Evolutionary conservation across 2,329 filamentous ascomycete genomes (phyloP), one percentile per base, ranked within the genome.

Genomic region (Monosporascus sp.): DNA sequence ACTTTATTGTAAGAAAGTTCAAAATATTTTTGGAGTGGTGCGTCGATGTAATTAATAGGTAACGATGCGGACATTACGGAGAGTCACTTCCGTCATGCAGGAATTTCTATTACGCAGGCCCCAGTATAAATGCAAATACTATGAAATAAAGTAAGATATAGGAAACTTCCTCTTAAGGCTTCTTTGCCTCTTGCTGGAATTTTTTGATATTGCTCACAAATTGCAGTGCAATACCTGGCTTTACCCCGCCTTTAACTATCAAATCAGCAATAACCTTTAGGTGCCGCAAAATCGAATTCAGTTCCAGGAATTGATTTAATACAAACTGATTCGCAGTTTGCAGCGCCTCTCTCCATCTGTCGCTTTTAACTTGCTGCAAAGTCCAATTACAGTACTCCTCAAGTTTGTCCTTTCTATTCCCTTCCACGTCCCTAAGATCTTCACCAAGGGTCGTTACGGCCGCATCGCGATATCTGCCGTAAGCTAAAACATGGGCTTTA

Each of bases 11-110:
- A 52, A 9, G 50, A 22, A 8, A 52, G 44, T 52, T 52, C 35
- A 37, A 52, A n/a, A 48, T 52, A n/a, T 52, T 48, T 25, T 52
- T 52, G 31, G 35, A 52, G 31, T 52, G 43, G 44, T 52, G 50
- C 35, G 43, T 52, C 18, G 43, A 52, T 35, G 41, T n/a, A n/a
- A n/a, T n/a, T 52, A 7, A 41, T 52, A 25, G 50, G 43, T 41
- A 20, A 52, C 38, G 7, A 48, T 20, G 20, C 25, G 31, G n/a
- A 17, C 27, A 48, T 48, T 27, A 7, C 46, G 27, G 14, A 35
- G 5, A 48, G 27, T 48, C 25, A 48, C 25, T 48, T 48, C 25
- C 46, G 46, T 48, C 25, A 48, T 25, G 46, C 46, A 48, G 25
- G 25, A 31, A 8, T 48, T 17, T 48, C 20, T 15, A 7, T 48